Conservation (phyloP, 2,329 filamentous ascomycete genomes). For the Sclerotinia borealis region DNA sequence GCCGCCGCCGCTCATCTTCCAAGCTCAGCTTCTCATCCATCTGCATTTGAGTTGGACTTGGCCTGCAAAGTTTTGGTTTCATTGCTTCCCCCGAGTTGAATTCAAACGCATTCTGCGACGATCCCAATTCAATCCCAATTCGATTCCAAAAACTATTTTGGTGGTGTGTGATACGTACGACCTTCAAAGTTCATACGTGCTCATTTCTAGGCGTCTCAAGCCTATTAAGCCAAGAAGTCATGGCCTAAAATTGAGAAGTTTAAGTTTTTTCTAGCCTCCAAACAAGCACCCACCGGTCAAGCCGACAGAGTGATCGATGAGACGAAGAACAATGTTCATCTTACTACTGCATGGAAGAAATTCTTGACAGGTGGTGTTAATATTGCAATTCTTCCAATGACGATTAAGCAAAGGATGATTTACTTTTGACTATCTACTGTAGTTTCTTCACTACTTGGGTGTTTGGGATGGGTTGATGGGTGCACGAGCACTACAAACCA, state of each 20-base stretch:
- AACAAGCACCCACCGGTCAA: not conserved
- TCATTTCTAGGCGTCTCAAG: not conserved
- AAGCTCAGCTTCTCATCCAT: not conserved
- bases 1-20: not conserved
- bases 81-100: not conserved
- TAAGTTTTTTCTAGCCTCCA: not conserved
- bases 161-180: not conserved
- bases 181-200: not conserved
- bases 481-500: not conserved
- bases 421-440: not conserved
- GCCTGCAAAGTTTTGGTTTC: not conserved
- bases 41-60: not conserved
- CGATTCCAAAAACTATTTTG: not conserved
- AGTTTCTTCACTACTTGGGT: not conserved
- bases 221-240: not conserved
- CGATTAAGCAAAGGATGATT: not conserved
- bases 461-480: not conserved
- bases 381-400: not conserved
- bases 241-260: not conserved
- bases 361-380: not conserved
- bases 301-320: not conserved
- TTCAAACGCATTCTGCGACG: not conserved
- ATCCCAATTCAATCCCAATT: not conserved
- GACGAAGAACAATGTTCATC: not conserved
- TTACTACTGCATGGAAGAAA: slow-evolving; percentile 3